These are phyloP conservation scores for Fusarium solani-melongenae DNA, from an alignment of 2,329 filamentous ascomycete species.

Conservation along the genomic window DNA sequence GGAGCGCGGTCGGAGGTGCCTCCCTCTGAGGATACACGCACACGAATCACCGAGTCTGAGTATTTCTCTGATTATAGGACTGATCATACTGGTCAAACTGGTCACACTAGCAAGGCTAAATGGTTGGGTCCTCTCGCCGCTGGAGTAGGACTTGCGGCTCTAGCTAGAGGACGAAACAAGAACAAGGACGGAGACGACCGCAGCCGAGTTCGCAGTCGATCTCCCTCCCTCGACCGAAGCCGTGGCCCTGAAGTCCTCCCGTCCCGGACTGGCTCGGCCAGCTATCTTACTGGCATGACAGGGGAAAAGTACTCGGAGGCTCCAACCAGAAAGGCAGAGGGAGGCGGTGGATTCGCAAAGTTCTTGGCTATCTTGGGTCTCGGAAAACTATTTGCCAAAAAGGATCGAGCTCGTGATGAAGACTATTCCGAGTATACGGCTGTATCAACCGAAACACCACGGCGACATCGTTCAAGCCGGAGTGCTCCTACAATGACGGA, in stretches of 20 bases:
- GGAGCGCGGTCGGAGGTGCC: slow-evolving; percentile 65
- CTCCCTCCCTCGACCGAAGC: slow-evolving; percentile 50
- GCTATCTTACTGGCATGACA: slow-evolving; percentile 61
- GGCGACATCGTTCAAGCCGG: slow-evolving; percentile 55
- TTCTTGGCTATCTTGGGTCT: slow-evolving; percentile 69
- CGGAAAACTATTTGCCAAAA: slow-evolving; percentile 67
- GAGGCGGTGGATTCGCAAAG: slow-evolving; percentile 68
- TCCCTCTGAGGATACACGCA: slow-evolving; percentile 62
- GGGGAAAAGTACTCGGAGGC: slow-evolving; percentile 71
- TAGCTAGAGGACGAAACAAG: slow-evolving; percentile 59
- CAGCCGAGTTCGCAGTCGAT: slow-evolving; percentile 55
- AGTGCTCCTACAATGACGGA: slow-evolving; percentile 57
- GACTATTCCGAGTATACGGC: slow-evolving; percentile 74
- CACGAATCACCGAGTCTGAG: slow-evolving; percentile 54
- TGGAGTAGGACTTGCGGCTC: slow-evolving; percentile 61
- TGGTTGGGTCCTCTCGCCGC: slow-evolving; percentile 66
- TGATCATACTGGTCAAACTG: slow-evolving; percentile 41
- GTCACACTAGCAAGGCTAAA: slow-evolving; percentile 44
- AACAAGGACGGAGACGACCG: slow-evolving; percentile 50
- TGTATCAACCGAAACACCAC: slow-evolving; percentile 70
- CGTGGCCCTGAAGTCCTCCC: slow-evolving; percentile 62
- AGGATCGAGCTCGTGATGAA: slow-evolving; percentile 63
- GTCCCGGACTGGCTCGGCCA: slow-evolving; percentile 65
- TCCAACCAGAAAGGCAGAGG: slow-evolving; percentile 46
- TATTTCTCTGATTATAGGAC: slow-evolving; percentile 50